Evolutionary conservation across 148 eudicot species (phyloP).

Genomic region (Cornus florida): DNA sequence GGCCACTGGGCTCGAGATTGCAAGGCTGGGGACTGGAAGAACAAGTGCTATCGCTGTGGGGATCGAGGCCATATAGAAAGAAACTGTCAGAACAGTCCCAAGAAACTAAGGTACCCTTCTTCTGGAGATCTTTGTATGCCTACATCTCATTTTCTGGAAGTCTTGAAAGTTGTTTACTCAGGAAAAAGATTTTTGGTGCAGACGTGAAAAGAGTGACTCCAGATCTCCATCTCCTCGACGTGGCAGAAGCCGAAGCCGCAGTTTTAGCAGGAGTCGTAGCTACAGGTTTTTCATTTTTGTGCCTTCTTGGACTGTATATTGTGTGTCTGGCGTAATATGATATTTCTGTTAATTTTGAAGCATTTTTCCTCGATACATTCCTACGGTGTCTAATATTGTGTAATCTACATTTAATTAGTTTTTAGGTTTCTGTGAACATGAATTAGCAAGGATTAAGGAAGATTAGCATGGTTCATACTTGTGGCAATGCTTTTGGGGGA

Average conservation of each 20-base stretch:
- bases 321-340: neutral
- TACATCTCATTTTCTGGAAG: neutral
- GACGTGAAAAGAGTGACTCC: conserved; percentile 61
- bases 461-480: too few species aligned
- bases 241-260: conserved; percentile 52
- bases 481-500: too few species aligned
- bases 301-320: neutral
- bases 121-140: neutral
- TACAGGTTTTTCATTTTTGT: conserved; percentile 41
- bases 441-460: too few species aligned
- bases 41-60: conserved; percentile 79
- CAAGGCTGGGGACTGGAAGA: conserved; percentile 91
- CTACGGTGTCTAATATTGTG: too few species aligned
- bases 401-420: too few species aligned
- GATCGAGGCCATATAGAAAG: conserved; percentile 78
- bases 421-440: too few species aligned
- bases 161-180: neutral
- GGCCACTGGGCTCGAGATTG: conserved; percentile 98
- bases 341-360: neutral
- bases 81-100: conserved; percentile 70
- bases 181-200: neutral
- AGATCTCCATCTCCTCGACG: conserved; percentile 58
- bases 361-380: neutral
- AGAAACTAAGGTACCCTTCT: conserved; percentile 39
- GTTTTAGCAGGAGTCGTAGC: conserved; percentile 72